phyloP scores from a whole-genome alignment of 2,329 filamentous ascomycete genomes.

The Dothistroma pini region DNA sequence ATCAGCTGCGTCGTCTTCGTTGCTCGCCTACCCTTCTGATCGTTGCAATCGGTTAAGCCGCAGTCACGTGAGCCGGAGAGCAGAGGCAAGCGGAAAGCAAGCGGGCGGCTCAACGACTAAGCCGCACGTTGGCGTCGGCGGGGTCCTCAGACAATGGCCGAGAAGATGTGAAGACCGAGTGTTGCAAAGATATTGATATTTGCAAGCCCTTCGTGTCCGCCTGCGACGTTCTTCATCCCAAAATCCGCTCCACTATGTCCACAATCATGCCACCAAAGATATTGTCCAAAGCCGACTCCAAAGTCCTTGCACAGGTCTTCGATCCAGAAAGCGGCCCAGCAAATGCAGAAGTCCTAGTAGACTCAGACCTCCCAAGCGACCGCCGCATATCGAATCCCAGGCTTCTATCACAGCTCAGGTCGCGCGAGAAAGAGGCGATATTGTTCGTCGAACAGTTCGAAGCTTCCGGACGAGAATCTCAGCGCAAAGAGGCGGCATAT shows the following conservation, averaged over 20 bases:
- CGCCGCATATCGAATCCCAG: slow-evolving; percentile 18
- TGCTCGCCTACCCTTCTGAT: neutral
- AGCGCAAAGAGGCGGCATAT: slow-evolving; percentile 22
- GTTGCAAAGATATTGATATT: slow-evolving; percentile 3
- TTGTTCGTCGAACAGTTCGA: slow-evolving; percentile 27
- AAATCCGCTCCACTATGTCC: neutral
- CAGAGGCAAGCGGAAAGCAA: neutral
- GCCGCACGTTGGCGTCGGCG: slow-evolving; percentile 2
- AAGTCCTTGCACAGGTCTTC: slow-evolving; percentile 44
- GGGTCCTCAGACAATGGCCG: neutral
- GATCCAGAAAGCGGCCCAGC: slow-evolving; percentile 30
- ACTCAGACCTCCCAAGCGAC: slow-evolving; percentile 27
- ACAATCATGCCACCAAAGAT: slow-evolving; percentile 16
- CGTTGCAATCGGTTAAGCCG: neutral
- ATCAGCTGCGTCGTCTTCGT: neutral
- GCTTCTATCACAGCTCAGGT: slow-evolving; percentile 20
- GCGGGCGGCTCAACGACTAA: slow-evolving; percentile 1
- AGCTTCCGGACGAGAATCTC: slow-evolving; percentile 5
- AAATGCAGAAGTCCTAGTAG: slow-evolving; percentile 24
- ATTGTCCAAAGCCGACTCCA: slow-evolving; percentile 38
- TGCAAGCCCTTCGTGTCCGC: neutral
- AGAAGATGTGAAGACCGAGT: slow-evolving; percentile 1
- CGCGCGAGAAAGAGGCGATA: slow-evolving; percentile 27
- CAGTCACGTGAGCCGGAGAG: neutral
- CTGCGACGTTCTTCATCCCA: neutral